phyloP scores from a whole-genome alignment of 768 basidiomycete genomes.

The Boletus patriciae region DNA sequence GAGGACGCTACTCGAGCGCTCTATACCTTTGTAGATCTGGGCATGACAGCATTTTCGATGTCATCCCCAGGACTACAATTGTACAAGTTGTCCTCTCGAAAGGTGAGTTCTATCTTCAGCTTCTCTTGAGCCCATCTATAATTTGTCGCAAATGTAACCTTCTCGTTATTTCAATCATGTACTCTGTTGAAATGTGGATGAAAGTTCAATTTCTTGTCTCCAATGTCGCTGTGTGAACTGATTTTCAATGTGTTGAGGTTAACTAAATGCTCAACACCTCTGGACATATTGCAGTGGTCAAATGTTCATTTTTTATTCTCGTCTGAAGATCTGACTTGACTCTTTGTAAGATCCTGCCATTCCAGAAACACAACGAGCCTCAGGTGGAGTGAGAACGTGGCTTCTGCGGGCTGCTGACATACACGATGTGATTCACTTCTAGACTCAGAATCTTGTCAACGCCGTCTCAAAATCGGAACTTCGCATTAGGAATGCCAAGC shows the following conservation, averaged over 20 bases:
- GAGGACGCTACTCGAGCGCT: constrained; percentile 4
- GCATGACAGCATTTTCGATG: background rate
- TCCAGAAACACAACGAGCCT: background rate
- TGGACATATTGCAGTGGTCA: no score
- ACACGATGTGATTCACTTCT: background rate
- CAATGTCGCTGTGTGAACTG: background rate
- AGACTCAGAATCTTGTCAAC: background rate
- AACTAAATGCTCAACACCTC: no score
- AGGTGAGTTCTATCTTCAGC: background rate
- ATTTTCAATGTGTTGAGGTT: background rate
- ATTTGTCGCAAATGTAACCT: background rate
- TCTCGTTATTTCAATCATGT: background rate
- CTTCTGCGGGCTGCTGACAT: background rate
- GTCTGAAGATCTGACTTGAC: no score
- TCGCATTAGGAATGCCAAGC: background rate
- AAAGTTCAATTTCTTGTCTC: background rate
- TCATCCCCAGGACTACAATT: constrained; percentile 3
- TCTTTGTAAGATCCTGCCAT: no score
- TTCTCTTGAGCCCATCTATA: no score
- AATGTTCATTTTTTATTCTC: no score
- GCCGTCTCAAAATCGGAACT: background rate
- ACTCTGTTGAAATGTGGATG: background rate
- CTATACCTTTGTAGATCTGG: constrained; percentile 2
- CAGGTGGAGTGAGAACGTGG: background rate
- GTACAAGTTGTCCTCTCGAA: background rate